A percentile compares a stretch with the other conserved stretches of the same genome.
Conservation (phyloP, 805 yeast genomes). For the Wickerhamomyces mucosus region DNA sequence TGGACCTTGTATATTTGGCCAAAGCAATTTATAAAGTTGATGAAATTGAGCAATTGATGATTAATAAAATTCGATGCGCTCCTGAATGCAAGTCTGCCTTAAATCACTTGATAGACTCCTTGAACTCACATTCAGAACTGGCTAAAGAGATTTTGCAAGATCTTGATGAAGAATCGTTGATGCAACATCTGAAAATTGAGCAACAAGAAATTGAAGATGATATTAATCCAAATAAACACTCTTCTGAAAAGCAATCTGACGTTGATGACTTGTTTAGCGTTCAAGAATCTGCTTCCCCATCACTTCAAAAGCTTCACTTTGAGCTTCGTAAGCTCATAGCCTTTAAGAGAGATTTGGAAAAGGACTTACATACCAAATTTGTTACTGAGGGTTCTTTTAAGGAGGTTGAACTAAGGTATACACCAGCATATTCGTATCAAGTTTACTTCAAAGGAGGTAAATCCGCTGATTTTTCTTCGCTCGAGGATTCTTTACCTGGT, state of each 20-base stretch:
- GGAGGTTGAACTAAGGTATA: slow-evolving; percentile 28
- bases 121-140: slow-evolving; percentile 28
- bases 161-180: slow-evolving; percentile 29
- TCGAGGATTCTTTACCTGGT: slow-evolving; percentile 6
- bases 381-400: slow-evolving; percentile 18
- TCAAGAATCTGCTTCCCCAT: slow-evolving; percentile 4
- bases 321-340: slow-evolving; percentile 1
- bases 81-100: slow-evolving; percentile 16
- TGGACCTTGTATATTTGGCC: slow-evolving; percentile 36
- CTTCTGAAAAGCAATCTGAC: background rate
- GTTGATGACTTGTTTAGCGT: no score
- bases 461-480: slow-evolving; percentile 6
- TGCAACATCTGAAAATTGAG: slow-evolving; percentile 1
- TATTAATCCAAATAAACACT: background rate
- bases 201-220: background rate
- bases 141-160: slow-evolving; percentile 32
- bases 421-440: slow-evolving; percentile 36
- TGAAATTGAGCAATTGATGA: slow-evolving; percentile 18
- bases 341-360: slow-evolving; percentile 3
- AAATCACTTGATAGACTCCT: slow-evolving; percentile 18
- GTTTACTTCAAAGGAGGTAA: slow-evolving; percentile 31
- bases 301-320: slow-evolving; percentile 3
- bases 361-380: slow-evolving; percentile 9
- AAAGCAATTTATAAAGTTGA: slow-evolving; percentile 28
- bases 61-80: slow-evolving; percentile 18